Conservation (phyloP, 2,329 filamentous ascomycete species). For the Torrubiellomyces zombiae region DNA sequence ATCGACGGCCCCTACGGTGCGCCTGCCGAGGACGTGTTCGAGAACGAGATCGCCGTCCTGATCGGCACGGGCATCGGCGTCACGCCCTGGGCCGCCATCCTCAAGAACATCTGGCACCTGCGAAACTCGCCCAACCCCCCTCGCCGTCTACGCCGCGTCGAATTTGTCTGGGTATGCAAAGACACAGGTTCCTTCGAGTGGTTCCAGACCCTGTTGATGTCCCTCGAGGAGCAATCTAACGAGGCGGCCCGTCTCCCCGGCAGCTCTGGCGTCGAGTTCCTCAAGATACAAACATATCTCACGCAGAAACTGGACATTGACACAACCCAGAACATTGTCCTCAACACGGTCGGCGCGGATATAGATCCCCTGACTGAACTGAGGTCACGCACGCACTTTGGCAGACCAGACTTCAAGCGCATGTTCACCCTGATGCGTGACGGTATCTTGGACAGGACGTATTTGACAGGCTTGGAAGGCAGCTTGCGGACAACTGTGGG, state of each 20-base stretch:
- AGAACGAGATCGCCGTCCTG: constrained; percentile 75
- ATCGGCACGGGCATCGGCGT: constrained; percentile 80
- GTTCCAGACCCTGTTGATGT: constrained; percentile 90
- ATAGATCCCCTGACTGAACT: constrained; percentile 87
- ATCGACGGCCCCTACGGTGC: constrained; percentile 95
- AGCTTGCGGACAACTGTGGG: constrained; percentile 71
- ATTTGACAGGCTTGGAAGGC: constrained; percentile 66
- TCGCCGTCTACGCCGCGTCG: constrained; percentile 75
- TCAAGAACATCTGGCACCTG: constrained; percentile 97
- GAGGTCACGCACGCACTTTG: constrained; percentile 81
- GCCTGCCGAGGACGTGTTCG: constrained; percentile 92
- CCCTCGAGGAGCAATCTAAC: constrained; percentile 72
- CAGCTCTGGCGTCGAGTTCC: constrained; percentile 61
- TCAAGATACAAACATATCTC: constrained; percentile 95
- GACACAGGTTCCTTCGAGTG: constrained; percentile 94
- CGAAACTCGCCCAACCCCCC: constrained; percentile 82
- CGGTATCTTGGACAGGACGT: constrained; percentile 71
- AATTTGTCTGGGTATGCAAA: constrained; percentile 98
- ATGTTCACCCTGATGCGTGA: constrained; percentile 75
- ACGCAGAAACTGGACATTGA: constrained; percentile 87
- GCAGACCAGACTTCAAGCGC: constrained; percentile 72
- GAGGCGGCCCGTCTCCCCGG: constrained; percentile 51
- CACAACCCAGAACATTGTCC: constrained; percentile 87
- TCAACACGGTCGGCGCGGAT: constrained; percentile 81
- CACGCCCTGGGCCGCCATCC: constrained; percentile 70